A percentile compares a stretch with the other conserved stretches of the same genome.
Evolutionary conservation across 2,329 filamentous ascomycete species (phyloP).

Genomic region (Verticillium zaregamsianum): DNA sequence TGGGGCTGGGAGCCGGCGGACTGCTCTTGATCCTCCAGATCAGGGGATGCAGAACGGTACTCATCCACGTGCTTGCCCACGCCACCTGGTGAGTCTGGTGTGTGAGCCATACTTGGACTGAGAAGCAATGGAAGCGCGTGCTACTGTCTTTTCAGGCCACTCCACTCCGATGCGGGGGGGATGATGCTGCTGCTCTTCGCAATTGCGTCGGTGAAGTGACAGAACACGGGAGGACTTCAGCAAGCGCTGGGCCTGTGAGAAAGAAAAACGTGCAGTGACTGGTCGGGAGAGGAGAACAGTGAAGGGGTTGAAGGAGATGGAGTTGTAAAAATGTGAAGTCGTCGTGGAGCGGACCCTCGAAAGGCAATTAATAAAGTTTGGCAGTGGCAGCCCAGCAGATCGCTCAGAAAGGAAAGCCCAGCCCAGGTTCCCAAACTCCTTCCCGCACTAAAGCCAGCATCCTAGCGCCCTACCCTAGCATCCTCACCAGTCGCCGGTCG

Average conservation of each 20-base stretch:
- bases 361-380: background rate
- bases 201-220: background rate
- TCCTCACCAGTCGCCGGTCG: background rate
- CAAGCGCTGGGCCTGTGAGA: background rate
- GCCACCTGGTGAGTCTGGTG: constrained; percentile 23
- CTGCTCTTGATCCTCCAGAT: constrained; percentile 11
- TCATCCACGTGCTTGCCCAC: constrained; percentile 22
- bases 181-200: background rate
- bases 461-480: background rate
- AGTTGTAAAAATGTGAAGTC: constrained; percentile 1
- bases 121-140: constrained; percentile 49
- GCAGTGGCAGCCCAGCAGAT: background rate
- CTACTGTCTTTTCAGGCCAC: constrained; percentile 38
- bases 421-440: background rate
- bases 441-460: too few species aligned
- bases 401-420: background rate
- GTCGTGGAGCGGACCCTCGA: constrained; percentile 1
- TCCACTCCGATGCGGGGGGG: background rate
- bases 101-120: constrained; percentile 42
- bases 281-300: background rate
- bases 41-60: constrained; percentile 4
- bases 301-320: background rate
- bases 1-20: constrained; percentile 12
- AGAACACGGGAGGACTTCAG: background rate
- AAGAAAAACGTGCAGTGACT: background rate